A percentile compares a stretch with the other conserved stretches of the same genome.
Evolutionary conservation across 2,329 filamentous ascomycete species (phyloP).

Genomic region (Colletotrichum phormii): DNA sequence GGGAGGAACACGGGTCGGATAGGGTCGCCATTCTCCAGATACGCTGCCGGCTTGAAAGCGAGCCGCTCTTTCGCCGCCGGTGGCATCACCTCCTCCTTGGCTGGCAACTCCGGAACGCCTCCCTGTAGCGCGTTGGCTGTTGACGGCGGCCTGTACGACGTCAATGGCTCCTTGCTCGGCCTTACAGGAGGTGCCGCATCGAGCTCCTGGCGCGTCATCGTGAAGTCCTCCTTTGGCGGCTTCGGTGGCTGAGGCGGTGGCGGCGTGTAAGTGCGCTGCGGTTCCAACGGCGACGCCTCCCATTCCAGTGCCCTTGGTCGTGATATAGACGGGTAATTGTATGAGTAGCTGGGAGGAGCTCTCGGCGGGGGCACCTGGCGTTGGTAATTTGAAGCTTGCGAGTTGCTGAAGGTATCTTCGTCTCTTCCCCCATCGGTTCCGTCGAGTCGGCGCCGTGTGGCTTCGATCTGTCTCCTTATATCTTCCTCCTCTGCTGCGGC

Average conservation of each 20-base stretch:
- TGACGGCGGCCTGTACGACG: constrained; percentile 14
- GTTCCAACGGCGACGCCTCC: constrained; percentile 42
- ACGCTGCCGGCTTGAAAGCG: constrained; percentile 86
- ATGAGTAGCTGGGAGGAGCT: constrained; percentile 44
- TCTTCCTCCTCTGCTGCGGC: constrained; percentile 54
- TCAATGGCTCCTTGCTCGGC: constrained; percentile 31
- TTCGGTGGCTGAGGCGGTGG: constrained; percentile 46
- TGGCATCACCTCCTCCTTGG: constrained; percentile 46
- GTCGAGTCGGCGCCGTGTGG: constrained; percentile 60
- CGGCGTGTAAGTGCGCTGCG: constrained; percentile 29
- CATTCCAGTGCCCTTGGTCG: constrained; percentile 63
- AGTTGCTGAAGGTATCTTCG: constrained; percentile 38
- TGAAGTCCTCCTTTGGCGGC: constrained; percentile 45
- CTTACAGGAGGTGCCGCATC: constrained; percentile 27
- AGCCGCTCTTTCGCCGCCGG: constrained; percentile 67
- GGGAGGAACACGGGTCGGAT: constrained; percentile 92
- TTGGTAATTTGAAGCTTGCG: constrained; percentile 39
- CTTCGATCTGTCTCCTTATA: constrained; percentile 65
- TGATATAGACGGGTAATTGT: constrained; percentile 68
- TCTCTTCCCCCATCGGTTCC: constrained; percentile 43
- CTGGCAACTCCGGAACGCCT: constrained; percentile 48
- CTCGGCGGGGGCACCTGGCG: constrained; percentile 36
- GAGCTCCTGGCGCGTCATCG: constrained; percentile 19
- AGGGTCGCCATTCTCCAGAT: constrained; percentile 88
- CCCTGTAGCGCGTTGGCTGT: not conserved